Percentiles rank a stretch among this genome's conserved stretches.
Evolutionary conservation across 768 basidiomycete species (phyloP).

Genomic region (Xerocomellus chrysenteron): DNA sequence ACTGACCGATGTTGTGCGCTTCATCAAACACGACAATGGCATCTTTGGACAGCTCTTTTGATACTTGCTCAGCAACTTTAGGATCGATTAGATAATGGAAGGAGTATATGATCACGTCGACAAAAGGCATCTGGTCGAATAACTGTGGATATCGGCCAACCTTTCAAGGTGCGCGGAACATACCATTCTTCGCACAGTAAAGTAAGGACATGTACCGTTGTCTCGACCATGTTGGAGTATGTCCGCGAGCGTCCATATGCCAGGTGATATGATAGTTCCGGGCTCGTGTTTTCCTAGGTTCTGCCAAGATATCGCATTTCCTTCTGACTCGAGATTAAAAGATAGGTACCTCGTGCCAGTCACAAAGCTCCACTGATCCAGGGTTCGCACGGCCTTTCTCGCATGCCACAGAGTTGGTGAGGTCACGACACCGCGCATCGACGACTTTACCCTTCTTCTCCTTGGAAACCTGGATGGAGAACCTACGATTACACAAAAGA

Average conservation of each 20-base stretch:
- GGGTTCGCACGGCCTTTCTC: constrained; percentile 85
- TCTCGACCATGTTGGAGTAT: constrained; percentile 86
- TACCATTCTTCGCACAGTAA: constrained; percentile 94
- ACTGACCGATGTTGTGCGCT: constrained; percentile 94
- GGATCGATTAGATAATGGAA: constrained; percentile 99
- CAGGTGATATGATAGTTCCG: constrained; percentile 77
- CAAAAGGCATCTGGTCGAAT: constrained; percentile 84
- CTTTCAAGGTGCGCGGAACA: constrained; percentile 16
- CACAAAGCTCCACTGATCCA: constrained; percentile 87
- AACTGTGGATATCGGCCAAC: neutral
- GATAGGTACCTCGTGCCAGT: constrained; percentile 88
- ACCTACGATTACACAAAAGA: neutral
- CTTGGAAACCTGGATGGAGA: constrained; percentile 69
- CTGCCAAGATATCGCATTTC: constrained; percentile 40
- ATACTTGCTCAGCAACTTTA: constrained; percentile 98
- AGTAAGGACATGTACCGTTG: constrained; percentile 90
- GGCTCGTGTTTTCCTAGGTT: constrained; percentile 80
- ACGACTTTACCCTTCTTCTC: constrained; percentile 99
- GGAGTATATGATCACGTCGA: constrained; percentile 96
- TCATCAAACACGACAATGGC: constrained; percentile 99
- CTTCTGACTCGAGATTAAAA: neutral
- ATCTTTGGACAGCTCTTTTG: constrained; percentile 96
- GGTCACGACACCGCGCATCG: constrained; percentile 93
- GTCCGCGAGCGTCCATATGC: constrained; percentile 94
- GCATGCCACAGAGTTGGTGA: constrained; percentile 81